Percentiles rank a stretch among this genome's conserved stretches.
These are phyloP conservation scores for Aspergillus novofumigatus DNA, from an alignment of 2,329 filamentous ascomycete genomes.

Conservation along the genomic window DNA sequence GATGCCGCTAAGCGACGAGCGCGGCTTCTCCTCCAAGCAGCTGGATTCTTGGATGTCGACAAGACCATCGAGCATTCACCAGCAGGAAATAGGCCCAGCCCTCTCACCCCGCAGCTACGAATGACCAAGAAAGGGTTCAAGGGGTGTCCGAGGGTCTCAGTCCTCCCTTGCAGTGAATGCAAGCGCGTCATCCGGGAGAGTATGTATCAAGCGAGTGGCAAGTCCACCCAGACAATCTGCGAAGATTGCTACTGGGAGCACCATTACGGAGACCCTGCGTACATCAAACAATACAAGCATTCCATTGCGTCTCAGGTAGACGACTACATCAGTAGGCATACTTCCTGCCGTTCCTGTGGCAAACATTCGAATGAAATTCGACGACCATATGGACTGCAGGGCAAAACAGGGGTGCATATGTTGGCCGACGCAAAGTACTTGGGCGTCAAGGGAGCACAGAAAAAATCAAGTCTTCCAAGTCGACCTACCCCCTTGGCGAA, in stretches of 20 bases:
- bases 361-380: too few species aligned
- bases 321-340: background rate
- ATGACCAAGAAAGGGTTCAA: slow-evolving; percentile 20
- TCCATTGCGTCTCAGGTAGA: slow-evolving; percentile 26
- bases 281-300: slow-evolving; percentile 34
- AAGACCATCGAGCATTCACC: slow-evolving; percentile 36
- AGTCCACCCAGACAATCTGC: slow-evolving; percentile 19
- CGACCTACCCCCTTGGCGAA: background rate
- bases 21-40: slow-evolving; percentile 31
- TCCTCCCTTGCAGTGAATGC: slow-evolving; percentile 14
- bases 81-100: slow-evolving; percentile 11
- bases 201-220: slow-evolving; percentile 16
- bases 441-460: background rate
- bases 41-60: slow-evolving; percentile 37
- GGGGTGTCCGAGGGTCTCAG: slow-evolving; percentile 4
- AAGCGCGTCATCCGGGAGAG: slow-evolving; percentile 21
- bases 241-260: slow-evolving; percentile 32
- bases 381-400: background rate
- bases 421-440: slow-evolving; percentile 7
- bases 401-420: background rate
- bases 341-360: background rate
- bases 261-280: slow-evolving; percentile 24
- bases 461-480: background rate
- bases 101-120: slow-evolving; percentile 1
- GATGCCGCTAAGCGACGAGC: slow-evolving; percentile 16